Evolutionary conservation across 2,329 filamentous ascomycete species (phyloP).

Genomic region (Penicillium expansum): DNA sequence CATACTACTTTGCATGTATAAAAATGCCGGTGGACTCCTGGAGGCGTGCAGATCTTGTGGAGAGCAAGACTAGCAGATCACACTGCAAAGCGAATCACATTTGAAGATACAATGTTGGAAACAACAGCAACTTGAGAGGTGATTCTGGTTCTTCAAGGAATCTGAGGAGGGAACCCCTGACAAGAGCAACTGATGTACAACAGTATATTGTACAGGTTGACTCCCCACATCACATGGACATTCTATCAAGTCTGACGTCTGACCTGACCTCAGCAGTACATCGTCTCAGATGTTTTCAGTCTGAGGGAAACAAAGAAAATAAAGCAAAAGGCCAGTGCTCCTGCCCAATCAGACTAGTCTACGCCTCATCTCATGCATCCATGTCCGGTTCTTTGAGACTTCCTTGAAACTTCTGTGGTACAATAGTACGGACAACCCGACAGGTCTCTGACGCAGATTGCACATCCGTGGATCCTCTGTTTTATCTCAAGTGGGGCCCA

Average conservation of each 20-base stretch:
- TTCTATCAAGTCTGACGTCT: constrained; percentile 1
- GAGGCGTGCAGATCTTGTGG: constrained; percentile 8
- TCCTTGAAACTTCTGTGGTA: not conserved
- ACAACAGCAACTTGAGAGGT: not conserved
- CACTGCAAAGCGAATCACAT: not conserved
- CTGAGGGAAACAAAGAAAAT: not conserved
- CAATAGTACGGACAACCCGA: not conserved
- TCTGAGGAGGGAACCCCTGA: not conserved
- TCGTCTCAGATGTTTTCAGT: not conserved
- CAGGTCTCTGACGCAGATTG: not conserved
- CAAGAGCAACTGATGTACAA: not conserved
- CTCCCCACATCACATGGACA: not conserved
- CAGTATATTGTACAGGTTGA: not conserved
- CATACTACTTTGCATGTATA: not conserved
- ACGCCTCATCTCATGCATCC: not conserved
- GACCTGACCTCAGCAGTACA: not conserved
- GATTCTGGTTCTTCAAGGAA: not conserved
- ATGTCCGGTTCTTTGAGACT: not conserved
- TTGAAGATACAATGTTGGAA: not conserved
- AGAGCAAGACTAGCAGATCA: constrained; percentile 3
- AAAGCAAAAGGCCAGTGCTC: not conserved
- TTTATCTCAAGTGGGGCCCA: constrained; percentile 1
- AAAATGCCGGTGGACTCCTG: not conserved
- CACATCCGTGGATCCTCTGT: constrained; percentile 4
- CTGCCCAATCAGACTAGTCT: not conserved